A percentile compares a stretch with the other conserved stretches of the same genome.
Evolutionary conservation across 305 asterid species (phyloP).

Genomic region (Solanum aculeatissimum): DNA sequence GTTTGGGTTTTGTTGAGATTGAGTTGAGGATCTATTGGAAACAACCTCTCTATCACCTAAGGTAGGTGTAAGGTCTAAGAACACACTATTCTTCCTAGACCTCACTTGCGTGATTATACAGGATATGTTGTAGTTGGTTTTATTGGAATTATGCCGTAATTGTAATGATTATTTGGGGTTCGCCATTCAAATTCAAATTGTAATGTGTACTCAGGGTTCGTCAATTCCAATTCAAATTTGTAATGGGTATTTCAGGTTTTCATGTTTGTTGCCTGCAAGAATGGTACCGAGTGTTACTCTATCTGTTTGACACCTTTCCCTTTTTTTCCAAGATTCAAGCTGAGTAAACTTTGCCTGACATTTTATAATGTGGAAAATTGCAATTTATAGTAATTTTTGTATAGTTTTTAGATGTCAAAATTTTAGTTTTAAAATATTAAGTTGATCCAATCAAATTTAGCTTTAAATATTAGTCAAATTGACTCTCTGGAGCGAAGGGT

Average conservation of each 20-base stretch:
- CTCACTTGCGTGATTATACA: background rate
- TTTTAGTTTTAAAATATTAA: background rate
- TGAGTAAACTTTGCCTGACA: background rate
- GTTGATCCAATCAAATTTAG: background rate
- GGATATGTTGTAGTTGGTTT: background rate
- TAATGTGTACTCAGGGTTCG: background rate
- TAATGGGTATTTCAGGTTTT: background rate
- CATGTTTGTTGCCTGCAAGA: background rate
- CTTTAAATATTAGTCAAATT: background rate
- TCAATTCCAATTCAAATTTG: background rate
- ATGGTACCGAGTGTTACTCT: background rate
- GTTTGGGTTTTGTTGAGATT: background rate
- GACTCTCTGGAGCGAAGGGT: background rate
- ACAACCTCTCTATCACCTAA: background rate
- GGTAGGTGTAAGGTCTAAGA: background rate
- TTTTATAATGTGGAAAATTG: background rate
- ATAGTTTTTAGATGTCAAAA: background rate
- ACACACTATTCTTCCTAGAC: background rate
- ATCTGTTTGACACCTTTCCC: background rate
- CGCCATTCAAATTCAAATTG: no score
- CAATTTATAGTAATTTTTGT: background rate
- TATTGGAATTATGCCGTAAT: background rate
- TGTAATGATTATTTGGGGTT: background rate
- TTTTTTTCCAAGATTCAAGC: background rate
- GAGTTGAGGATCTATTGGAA: background rate